Percentiles rank a stretch among this genome's conserved stretches.
Conservation (phyloP, 768 basidiomycete genomes). For the Mycena amicta region DNA sequence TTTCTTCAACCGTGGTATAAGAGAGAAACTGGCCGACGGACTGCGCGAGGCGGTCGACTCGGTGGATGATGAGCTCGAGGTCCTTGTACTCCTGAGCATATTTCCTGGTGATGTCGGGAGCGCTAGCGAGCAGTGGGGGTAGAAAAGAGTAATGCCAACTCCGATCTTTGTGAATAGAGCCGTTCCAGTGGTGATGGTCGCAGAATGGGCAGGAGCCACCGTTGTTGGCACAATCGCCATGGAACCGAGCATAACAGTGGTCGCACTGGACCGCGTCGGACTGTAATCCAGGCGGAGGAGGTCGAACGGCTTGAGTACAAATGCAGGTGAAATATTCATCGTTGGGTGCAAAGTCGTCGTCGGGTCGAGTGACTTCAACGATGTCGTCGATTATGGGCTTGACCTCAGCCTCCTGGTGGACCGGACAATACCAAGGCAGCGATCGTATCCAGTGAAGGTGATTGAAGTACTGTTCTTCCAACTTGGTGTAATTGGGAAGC, state of each 20-base stretch:
- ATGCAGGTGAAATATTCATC: slow-evolving; percentile 89
- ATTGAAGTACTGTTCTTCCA: slow-evolving; percentile 64
- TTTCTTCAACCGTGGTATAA: slow-evolving; percentile 66
- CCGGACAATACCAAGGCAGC: slow-evolving; percentile 77
- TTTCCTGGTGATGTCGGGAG: slow-evolving; percentile 77
- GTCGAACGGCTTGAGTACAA: slow-evolving; percentile 73
- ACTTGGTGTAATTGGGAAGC: slow-evolving; percentile 70
- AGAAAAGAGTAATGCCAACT: slow-evolving; percentile 85
- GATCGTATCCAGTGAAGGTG: slow-evolving; percentile 76
- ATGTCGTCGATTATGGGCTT: slow-evolving; percentile 74
- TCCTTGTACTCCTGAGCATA: slow-evolving; percentile 83
- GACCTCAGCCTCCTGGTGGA: slow-evolving; percentile 66
- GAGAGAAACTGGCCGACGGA: slow-evolving; percentile 81
- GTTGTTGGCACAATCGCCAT: slow-evolving; percentile 81
- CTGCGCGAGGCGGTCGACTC: slow-evolving; percentile 72
- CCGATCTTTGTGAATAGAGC: slow-evolving; percentile 78
- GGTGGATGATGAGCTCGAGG: slow-evolving; percentile 77
- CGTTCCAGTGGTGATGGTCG: slow-evolving; percentile 91
- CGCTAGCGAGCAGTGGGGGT: slow-evolving; percentile 65
- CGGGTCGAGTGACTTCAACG: slow-evolving; percentile 68
- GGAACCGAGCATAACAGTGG: slow-evolving; percentile 85
- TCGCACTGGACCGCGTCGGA: slow-evolving; percentile 92
- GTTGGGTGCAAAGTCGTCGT: slow-evolving; percentile 76
- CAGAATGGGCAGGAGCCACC: slow-evolving; percentile 94
- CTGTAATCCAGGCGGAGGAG: slow-evolving; percentile 70